Conservation (phyloP, 495 filamentous ascomycete genomes). For the Penicillium simplicissimum region DNA sequence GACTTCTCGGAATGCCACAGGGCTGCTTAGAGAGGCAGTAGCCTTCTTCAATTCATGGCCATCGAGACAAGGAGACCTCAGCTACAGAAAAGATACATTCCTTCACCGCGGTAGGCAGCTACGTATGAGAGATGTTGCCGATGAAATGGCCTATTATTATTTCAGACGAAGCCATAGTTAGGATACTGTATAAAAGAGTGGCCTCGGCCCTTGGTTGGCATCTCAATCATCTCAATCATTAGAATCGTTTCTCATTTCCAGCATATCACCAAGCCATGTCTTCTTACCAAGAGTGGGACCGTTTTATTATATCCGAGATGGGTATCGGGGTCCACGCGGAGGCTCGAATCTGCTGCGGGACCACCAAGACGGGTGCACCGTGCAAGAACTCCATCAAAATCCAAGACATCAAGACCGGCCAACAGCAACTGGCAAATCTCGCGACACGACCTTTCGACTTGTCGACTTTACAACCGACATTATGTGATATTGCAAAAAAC, state of each 20-base stretch:
- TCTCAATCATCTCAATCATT: neutral
- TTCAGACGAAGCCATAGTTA: neutral
- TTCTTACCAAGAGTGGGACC: neutral
- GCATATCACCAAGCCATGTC: neutral
- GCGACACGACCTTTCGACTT: neutral
- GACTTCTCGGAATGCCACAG: neutral
- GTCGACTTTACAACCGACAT: neutral
- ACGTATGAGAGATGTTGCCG: neutral
- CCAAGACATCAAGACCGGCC: neutral
- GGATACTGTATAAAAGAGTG: neutral
- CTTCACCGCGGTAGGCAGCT: neutral
- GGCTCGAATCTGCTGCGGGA: neutral
- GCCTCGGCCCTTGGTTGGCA: neutral
- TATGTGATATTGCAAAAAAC: neutral
- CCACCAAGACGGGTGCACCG: neutral
- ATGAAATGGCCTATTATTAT: neutral
- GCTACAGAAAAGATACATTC: neutral
- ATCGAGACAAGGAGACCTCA: neutral
- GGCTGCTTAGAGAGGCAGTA: neutral
- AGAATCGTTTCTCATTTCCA: neutral
- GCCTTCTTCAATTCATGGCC: neutral
- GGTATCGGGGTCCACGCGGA: neutral
- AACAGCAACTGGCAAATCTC: neutral
- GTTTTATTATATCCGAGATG: neutral
- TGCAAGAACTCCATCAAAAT: neutral